phyloP scores from a whole-genome alignment of 2,329 filamentous ascomycete genomes.

The Pyricularia pennisetigena region DNA sequence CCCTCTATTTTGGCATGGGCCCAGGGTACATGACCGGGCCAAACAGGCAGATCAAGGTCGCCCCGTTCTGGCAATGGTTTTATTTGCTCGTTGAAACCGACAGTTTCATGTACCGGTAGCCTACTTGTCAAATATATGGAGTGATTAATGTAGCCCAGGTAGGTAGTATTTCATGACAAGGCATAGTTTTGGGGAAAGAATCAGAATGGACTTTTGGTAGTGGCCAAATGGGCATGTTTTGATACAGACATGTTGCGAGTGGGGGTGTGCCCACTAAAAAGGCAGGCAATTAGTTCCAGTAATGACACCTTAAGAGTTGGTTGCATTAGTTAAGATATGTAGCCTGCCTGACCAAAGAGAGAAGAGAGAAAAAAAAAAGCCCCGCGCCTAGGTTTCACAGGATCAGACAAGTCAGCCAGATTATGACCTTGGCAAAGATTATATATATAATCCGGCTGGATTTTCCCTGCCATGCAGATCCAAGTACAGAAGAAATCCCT shows the following conservation, averaged over 20 bases:
- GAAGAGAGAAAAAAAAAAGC: no score
- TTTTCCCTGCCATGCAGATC: no score
- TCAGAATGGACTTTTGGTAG: neutral
- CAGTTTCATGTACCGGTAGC: neutral
- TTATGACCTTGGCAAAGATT: neutral
- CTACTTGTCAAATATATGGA: neutral
- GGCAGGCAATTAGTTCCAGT: neutral
- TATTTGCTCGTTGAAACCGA: neutral
- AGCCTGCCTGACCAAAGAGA: neutral
- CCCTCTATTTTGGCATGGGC: constrained; percentile 1
- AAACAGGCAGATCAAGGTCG: neutral
- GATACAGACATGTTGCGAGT: neutral
- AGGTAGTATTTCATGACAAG: neutral
- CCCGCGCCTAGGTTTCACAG: neutral
- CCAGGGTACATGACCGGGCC: neutral
- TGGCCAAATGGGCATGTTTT: neutral
- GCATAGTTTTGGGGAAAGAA: neutral
- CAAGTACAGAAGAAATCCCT: no score
- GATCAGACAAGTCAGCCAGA: neutral
- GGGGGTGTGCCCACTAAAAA: neutral
- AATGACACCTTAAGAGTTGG: neutral
- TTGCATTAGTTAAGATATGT: neutral
- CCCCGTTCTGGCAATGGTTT: neutral
- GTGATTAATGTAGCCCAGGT: neutral
- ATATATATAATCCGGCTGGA: neutral